Evolutionary conservation across 768 basidiomycete genomes (phyloP).

Genomic region (Auriscalpium microsporum): DNA sequence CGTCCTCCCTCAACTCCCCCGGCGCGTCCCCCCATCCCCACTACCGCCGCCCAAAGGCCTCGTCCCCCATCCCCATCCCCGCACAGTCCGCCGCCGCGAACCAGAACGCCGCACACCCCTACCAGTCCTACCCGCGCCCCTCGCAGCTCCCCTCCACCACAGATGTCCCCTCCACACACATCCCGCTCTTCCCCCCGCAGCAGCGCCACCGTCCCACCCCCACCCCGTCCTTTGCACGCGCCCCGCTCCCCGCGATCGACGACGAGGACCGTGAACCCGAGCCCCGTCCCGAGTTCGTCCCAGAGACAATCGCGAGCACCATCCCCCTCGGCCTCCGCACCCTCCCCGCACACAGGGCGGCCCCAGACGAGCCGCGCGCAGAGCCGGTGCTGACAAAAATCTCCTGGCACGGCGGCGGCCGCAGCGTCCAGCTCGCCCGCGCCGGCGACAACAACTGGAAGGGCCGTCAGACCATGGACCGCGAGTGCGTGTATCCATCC

Average conservation of each 20-base stretch:
- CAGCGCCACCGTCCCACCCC: slow-evolving; percentile 18
- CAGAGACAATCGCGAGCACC: slow-evolving; percentile 53
- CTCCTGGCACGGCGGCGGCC: slow-evolving; percentile 52
- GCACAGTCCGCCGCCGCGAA: slow-evolving; percentile 17
- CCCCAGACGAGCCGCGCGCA: slow-evolving; percentile 12
- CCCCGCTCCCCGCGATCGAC: slow-evolving; percentile 29
- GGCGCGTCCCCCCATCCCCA: slow-evolving; percentile 34
- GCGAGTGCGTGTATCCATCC: slow-evolving; percentile 37
- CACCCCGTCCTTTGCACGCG: slow-evolving; percentile 17
- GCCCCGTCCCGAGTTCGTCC: slow-evolving; percentile 43
- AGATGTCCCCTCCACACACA: slow-evolving; percentile 35
- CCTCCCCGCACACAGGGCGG: slow-evolving; percentile 24
- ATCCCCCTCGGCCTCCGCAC: slow-evolving; percentile 48
- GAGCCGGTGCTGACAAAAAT: slow-evolving; percentile 30
- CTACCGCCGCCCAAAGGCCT: slow-evolving; percentile 33
- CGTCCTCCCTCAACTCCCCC: slow-evolving; percentile 28
- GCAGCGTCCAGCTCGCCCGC: slow-evolving; percentile 35
- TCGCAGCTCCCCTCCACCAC: slow-evolving; percentile 18
- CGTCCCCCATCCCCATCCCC: slow-evolving; percentile 44
- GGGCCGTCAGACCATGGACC: slow-evolving; percentile 52
- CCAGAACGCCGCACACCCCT: slow-evolving; percentile 14
- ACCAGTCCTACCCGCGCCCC: slow-evolving; percentile 10
- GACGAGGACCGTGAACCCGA: slow-evolving; percentile 33
- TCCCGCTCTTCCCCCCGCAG: slow-evolving; percentile 25
- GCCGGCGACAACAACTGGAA: slow-evolving; percentile 73